Base-by-base conservation (phyloP, 75 land plant genomes). In the Picea sitchensis region DNA sequence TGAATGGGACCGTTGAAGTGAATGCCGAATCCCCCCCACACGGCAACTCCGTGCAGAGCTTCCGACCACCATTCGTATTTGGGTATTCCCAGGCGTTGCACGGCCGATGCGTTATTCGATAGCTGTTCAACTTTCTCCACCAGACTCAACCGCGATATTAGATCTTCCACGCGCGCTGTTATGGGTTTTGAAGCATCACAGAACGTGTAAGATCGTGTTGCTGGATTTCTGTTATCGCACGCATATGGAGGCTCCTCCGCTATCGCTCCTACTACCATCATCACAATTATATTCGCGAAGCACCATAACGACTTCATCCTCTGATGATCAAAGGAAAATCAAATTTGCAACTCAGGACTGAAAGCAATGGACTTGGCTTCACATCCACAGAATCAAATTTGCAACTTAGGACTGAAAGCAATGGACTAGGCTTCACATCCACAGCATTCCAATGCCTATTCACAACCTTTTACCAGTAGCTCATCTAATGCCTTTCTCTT, bases 31-130 rank as follows among this genome's bases (percentile, higher is more conserved):
- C 90, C 92, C 15, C 90, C 92, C 26, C 32, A 69, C 41, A 23
- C 51, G 54, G 91, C 81, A 26, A 93, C 88, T 17, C 98, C 98
- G 81, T 95, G 95, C 36, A 95, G 81, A 13, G 94, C 87, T 85
- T 95, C 98, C 15, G 91, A 89, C 96, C 98, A 93, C 98, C 98
- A 95, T 67, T 95, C 79, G 84, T 93, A 95, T 0, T 77, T 30
- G 58, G 98, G 98, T 23, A 95, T 75, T 63, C 96, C 94, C 17
- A 95, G 88, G 58, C 98, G 76, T 14, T 94, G 87, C 38, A 95
- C 84, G 5, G 84, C 76, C 8, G 91, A 86, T 11, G 94, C 91
- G 1, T 81, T 59, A 82, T 91, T 89, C 5, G 86, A 91, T 5
- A 95, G 91, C 87, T 93, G 94, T 4, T 80, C 59, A 30, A 91